Percentiles rank a stretch among this genome's conserved stretches.
phyloP scores from a whole-genome alignment of 2,329 filamentous ascomycete genomes.

The Bipolaris bicolor region DNA sequence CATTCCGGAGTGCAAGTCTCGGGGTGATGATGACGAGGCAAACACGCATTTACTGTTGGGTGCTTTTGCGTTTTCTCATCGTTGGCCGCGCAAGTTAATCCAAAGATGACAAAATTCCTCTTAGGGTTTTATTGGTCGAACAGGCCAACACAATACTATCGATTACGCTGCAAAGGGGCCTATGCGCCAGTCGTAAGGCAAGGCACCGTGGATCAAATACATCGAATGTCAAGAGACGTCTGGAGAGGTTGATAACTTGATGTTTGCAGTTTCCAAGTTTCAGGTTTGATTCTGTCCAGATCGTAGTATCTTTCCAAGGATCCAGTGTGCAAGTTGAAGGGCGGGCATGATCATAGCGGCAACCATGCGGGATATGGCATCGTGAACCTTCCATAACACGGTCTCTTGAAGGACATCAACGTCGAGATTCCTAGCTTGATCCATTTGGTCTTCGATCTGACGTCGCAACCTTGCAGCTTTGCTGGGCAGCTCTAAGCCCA shows the following conservation, averaged over 20 bases:
- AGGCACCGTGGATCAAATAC: neutral
- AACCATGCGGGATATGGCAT: slow-evolving; percentile 33
- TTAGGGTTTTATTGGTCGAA: neutral
- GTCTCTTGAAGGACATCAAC: slow-evolving; percentile 40
- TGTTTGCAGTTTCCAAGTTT: neutral
- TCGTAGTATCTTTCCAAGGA: slow-evolving; percentile 40
- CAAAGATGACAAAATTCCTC: neutral
- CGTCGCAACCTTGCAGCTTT: slow-evolving; percentile 39
- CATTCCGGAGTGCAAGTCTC: neutral
- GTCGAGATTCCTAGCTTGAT: slow-evolving; percentile 33
- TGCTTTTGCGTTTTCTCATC: neutral
- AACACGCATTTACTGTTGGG: neutral
- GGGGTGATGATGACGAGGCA: neutral
- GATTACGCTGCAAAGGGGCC: neutral
- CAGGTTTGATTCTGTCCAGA: slow-evolving; percentile 17
- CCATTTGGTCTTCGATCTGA: slow-evolving; percentile 36
- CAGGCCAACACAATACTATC: neutral
- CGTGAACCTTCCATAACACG: slow-evolving; percentile 44
- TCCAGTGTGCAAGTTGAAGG: slow-evolving; percentile 42
- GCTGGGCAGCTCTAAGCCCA: slow-evolving; percentile 40
- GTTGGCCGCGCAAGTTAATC: neutral
- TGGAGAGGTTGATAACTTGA: neutral
- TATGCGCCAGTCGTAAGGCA: too few species aligned
- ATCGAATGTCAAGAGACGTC: neutral
- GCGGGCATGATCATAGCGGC: slow-evolving; percentile 42